Percentiles rank a stretch among this genome's conserved stretches.
Evolutionary conservation across 768 basidiomycete genomes (phyloP).

Genomic region (Rhodotorula paludigena): DNA sequence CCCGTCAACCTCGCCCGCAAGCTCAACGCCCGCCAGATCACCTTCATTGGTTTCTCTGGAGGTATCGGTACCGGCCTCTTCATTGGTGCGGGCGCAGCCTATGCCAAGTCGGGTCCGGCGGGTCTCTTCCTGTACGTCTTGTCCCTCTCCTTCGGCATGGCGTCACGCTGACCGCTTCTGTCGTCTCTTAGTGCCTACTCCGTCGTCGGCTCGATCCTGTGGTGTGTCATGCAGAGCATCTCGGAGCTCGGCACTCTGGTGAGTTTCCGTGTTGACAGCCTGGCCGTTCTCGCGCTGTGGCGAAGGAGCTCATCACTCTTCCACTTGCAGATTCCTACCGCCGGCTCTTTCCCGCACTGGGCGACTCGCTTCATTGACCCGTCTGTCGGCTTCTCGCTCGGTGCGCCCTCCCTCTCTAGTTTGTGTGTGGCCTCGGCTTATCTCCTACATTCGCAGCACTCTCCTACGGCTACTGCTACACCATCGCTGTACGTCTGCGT

Average conservation of each 20-base stretch:
- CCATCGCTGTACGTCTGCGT: slow-evolving; percentile 42
- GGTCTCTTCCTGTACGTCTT: slow-evolving; percentile 25
- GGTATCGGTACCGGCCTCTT: slow-evolving; percentile 53
- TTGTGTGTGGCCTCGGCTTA: slow-evolving; percentile 42
- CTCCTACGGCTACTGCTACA: slow-evolving; percentile 44
- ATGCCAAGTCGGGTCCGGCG: slow-evolving; percentile 52
- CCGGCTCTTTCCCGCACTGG: slow-evolving; percentile 44
- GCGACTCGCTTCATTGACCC: slow-evolving; percentile 43
- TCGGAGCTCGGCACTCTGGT: slow-evolving; percentile 42
- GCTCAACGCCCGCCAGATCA: slow-evolving; percentile 19
- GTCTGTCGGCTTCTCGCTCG: slow-evolving; percentile 45
- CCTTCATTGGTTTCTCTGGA: slow-evolving; percentile 19
- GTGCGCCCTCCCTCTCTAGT: slow-evolving; percentile 47
- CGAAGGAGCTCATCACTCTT: background rate
- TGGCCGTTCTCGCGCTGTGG: background rate
- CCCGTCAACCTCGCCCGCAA: slow-evolving; percentile 7
- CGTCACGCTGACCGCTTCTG: background rate
- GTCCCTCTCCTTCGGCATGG: background rate
- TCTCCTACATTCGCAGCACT: slow-evolving; percentile 47
- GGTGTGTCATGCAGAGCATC: slow-evolving; percentile 46
- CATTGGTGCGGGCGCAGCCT: slow-evolving; percentile 53
- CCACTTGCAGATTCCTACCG: slow-evolving; percentile 25
- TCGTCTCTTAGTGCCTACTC: slow-evolving; percentile 48
- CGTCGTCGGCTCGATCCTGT: slow-evolving; percentile 50
- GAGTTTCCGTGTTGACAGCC: background rate